Conservation (phyloP, 768 basidiomycete genomes). For the Russula compacta region DNA sequence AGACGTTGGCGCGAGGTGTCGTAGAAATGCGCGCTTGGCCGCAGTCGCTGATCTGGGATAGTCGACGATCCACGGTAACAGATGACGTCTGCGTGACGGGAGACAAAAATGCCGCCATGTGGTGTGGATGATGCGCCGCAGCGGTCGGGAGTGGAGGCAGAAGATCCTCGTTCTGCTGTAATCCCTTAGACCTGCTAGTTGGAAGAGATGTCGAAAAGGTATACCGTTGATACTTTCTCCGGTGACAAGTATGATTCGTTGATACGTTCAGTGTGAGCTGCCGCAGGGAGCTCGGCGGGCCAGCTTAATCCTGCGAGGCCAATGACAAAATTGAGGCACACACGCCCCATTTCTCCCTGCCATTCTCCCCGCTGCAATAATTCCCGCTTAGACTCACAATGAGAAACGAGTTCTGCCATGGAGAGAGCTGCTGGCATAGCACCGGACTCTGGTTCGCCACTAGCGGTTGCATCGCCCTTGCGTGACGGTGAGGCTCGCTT, state of each 20-base stretch:
- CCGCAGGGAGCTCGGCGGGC: background rate
- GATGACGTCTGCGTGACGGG: slow-evolving; percentile 15
- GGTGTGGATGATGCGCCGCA: slow-evolving; percentile 16
- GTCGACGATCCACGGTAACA: slow-evolving; percentile 11
- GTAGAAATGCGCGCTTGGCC: background rate
- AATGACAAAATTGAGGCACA: slow-evolving; percentile 26
- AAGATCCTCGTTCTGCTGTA: slow-evolving; percentile 6
- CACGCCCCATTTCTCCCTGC: slow-evolving; percentile 22
- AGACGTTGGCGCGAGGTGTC: slow-evolving; percentile 7
- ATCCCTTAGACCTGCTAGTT: background rate
- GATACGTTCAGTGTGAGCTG: background rate
- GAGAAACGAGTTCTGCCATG: slow-evolving; percentile 22
- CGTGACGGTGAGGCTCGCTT: slow-evolving; percentile 10
- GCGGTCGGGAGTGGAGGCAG: slow-evolving; percentile 16
- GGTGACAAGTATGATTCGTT: background rate
- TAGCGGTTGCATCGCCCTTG: background rate
- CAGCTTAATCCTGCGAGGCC: slow-evolving; percentile 26
- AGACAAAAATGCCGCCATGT: slow-evolving; percentile 8
- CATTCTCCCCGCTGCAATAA: slow-evolving; percentile 24
- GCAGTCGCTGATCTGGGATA: slow-evolving; percentile 8
- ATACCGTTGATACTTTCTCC: slow-evolving; percentile 3
- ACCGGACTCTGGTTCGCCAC: background rate
- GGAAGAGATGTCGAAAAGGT: background rate
- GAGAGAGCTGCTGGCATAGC: background rate
- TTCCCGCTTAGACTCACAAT: slow-evolving; percentile 28